Conservation (phyloP, 139 green algal genomes). For the Pleodorina starrii region DNA sequence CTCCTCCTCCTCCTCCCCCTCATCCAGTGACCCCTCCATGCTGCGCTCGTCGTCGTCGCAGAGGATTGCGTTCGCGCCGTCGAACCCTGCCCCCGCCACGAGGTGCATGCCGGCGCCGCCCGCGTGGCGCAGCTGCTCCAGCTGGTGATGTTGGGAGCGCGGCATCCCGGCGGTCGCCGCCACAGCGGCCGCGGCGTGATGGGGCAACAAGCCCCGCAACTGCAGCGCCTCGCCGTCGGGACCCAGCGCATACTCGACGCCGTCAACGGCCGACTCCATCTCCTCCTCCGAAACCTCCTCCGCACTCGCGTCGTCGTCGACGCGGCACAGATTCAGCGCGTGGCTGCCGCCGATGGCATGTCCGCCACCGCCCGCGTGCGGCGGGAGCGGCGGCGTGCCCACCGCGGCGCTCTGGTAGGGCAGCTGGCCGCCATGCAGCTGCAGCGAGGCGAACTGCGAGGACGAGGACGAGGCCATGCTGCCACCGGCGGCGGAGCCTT, state of each 20-base stretch:
- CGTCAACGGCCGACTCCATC: constrained; percentile 32
- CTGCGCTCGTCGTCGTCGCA: constrained; percentile 15
- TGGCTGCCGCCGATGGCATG: constrained; percentile 51
- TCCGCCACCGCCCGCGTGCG: constrained; percentile 13
- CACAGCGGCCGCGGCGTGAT: neutral
- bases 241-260: neutral
- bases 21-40: neutral
- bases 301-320: constrained; percentile 36
- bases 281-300: constrained; percentile 60
- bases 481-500: neutral
- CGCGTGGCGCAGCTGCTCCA: constrained; percentile 34
- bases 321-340: constrained; percentile 53
- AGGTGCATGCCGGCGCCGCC: constrained; percentile 19
- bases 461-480: too few species aligned
- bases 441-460: neutral
- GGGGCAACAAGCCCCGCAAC: neutral
- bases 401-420: neutral
- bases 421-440: too few species aligned
- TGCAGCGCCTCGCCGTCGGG: neutral
- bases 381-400: constrained; percentile 20
- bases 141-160: constrained; percentile 15
- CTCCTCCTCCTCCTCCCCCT: constrained; percentile 25
- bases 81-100: neutral
- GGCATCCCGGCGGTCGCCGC: neutral
- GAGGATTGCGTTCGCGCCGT: neutral